Percentiles rank a stretch among this genome's conserved stretches.
These are phyloP conservation scores for Tetradesmus obliquus DNA, from an alignment of 139 green algal genomes.

Conservation along the genomic window DNA sequence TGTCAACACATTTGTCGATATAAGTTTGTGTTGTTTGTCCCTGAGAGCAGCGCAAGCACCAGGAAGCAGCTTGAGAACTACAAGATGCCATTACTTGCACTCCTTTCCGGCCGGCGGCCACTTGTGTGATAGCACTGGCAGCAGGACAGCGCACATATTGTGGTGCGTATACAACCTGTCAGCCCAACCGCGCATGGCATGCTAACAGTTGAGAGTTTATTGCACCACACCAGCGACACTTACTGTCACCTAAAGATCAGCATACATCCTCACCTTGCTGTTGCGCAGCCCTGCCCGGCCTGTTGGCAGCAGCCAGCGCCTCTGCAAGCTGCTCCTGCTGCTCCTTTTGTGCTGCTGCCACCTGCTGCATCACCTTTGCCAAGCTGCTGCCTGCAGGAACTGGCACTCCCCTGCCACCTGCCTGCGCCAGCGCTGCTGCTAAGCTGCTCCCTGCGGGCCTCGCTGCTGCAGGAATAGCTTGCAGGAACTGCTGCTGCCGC, in stretches of 20 bases:
- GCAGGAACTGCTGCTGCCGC: conserved; percentile 25
- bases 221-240: too few species aligned
- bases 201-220: too few species aligned
- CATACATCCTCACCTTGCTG: not conserved
- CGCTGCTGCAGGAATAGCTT: conserved; percentile 4
- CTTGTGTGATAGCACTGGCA: too few species aligned
- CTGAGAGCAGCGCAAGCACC: too few species aligned
- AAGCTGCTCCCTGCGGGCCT: not conserved
- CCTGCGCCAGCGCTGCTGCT: not conserved
- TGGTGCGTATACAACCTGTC: too few species aligned
- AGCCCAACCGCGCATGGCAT: too few species aligned
- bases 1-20: too few species aligned
- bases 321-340: conserved; percentile 33
- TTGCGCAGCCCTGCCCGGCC: not conserved
- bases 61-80: too few species aligned
- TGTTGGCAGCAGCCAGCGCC: not conserved
- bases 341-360: conserved; percentile 25
- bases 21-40: too few species aligned
- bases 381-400: conserved; percentile 17
- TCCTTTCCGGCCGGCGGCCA: too few species aligned
- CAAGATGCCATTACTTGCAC: too few species aligned
- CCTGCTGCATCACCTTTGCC: conserved; percentile 33
- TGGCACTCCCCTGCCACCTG: not conserved
- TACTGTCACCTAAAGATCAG: not conserved
- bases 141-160: too few species aligned